These are phyloP conservation scores for Ensete ventricosum DNA, from an alignment of 176 grass and related monocot species.

Conservation along the genomic window DNA sequence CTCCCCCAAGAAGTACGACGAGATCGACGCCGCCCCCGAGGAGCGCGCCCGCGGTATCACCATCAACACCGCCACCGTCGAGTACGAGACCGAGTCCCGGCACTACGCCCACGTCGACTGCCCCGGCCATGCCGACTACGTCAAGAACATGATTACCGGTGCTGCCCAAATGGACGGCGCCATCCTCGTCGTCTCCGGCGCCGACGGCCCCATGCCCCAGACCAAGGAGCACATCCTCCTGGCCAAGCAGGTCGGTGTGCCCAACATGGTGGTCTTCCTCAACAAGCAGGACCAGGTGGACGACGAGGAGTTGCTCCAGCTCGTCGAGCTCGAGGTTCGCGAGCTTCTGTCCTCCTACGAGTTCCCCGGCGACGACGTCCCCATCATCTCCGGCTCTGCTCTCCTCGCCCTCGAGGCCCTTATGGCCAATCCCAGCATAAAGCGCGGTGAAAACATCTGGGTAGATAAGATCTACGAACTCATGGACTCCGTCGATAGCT, in stretches of 20 bases:
- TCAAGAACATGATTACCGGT: constrained; percentile 23
- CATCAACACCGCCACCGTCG: constrained; percentile 21
- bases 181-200: constrained; percentile 18
- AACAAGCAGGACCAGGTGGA: constrained; percentile 23
- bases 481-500: constrained; percentile 18
- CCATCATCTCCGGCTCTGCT: constrained; percentile 8
- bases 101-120: constrained; percentile 23
- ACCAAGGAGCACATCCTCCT: constrained; percentile 20
- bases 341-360: constrained; percentile 15
- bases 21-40: constrained; percentile 18
- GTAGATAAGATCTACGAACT: constrained; percentile 20
- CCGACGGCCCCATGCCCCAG: constrained; percentile 20
- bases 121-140: constrained; percentile 18
- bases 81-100: constrained; percentile 14
- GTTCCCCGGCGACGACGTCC: constrained; percentile 8
- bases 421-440: neutral
- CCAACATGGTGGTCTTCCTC: constrained; percentile 24
- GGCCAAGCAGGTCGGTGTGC: constrained; percentile 17
- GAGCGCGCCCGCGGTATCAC: constrained; percentile 19
- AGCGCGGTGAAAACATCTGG: constrained; percentile 18
- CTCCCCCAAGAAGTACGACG: constrained; percentile 19
- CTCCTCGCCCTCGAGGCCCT: constrained; percentile 15
- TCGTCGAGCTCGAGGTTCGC: constrained; percentile 18
- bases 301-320: constrained; percentile 22
- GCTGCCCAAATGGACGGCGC: constrained; percentile 20